Conservation (phyloP, 1,284 basidiomycete genomes). For the Takashimella tepidaria region DNA sequence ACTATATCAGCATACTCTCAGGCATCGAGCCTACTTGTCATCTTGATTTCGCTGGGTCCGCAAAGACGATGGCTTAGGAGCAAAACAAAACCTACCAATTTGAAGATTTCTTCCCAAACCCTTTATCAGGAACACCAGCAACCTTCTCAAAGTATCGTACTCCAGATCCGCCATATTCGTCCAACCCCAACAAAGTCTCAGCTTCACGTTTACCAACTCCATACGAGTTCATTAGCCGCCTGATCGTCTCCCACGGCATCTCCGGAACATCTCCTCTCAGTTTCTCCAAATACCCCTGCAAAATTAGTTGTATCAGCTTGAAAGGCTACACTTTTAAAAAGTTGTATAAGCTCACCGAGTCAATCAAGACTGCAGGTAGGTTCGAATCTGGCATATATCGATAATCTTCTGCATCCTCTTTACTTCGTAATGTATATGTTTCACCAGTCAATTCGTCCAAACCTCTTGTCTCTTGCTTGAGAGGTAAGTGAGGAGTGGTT, state of each 20-base stretch:
- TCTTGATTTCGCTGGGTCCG: background rate
- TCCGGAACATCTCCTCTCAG: conserved; percentile 65
- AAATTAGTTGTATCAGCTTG: background rate
- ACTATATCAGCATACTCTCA: background rate
- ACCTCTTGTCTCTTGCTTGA: conserved; percentile 79
- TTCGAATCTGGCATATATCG: conserved; percentile 98
- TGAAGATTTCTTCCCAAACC: conserved; percentile 58
- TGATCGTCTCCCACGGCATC: conserved; percentile 64
- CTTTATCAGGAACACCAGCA: conserved; percentile 8
- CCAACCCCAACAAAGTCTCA: conserved; percentile 70
- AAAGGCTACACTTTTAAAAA: no score
- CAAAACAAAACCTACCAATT: conserved; percentile 64
- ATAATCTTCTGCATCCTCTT: conserved; percentile 94
- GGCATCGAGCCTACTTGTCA: background rate
- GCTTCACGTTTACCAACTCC: conserved; percentile 62
- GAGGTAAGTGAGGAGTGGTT: conserved; percentile 17
- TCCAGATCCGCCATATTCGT: conserved; percentile 52
- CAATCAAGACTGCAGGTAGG: conserved; percentile 69
- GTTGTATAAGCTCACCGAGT: conserved; percentile 37
- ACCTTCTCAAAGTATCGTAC: conserved; percentile 73
- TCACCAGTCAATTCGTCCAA: conserved; percentile 77
- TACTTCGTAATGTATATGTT: conserved; percentile 77
- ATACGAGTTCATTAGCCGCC: conserved; percentile 56
- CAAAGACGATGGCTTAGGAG: no score
- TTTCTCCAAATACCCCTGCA: conserved; percentile 58